A percentile compares a stretch with the other conserved stretches of the same genome.
phyloP scores from a whole-genome alignment of 1,139 yeast genomes.

The Ogataea hybrid region DNA sequence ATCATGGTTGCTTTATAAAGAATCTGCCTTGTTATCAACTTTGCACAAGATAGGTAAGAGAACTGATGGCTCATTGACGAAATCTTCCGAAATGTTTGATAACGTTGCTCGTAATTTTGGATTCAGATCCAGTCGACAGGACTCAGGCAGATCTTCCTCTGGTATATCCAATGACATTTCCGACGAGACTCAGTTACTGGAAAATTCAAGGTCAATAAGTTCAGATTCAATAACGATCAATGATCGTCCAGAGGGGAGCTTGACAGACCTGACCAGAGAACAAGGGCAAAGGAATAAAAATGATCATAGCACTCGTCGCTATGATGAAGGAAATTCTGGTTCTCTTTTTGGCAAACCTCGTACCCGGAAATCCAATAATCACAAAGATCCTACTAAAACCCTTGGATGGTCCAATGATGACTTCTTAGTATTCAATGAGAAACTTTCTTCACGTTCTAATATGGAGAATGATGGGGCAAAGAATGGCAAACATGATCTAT shows the following conservation, averaged over 20 bases:
- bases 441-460: slow-evolving; percentile 2
- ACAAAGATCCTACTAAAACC: slow-evolving; percentile 2
- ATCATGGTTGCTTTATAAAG: slow-evolving; percentile 51
- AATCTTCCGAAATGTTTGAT: slow-evolving; percentile 7
- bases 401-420: slow-evolving; percentile 23
- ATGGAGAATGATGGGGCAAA: not conserved
- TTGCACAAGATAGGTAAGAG: slow-evolving; percentile 8
- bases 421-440: slow-evolving; percentile 14
- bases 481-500: not conserved
- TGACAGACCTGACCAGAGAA: not conserved
- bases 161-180: not conserved
- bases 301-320: not conserved
- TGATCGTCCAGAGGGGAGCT: not conserved
- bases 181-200: not conserved
- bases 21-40: slow-evolving; percentile 22
- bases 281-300: not conserved
- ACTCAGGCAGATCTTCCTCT: not conserved
- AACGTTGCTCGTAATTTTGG: slow-evolving; percentile 6
- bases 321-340: not conserved
- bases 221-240: not conserved
- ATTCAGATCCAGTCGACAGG: not conserved
- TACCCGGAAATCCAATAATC: not conserved
- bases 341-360: not conserved
- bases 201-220: not conserved
- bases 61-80: slow-evolving; percentile 4